A percentile compares a stretch with the other conserved stretches of the same genome.
Conservation (phyloP, 2,329 filamentous ascomycete genomes). For the Neopestalotiopsis rosae region DNA sequence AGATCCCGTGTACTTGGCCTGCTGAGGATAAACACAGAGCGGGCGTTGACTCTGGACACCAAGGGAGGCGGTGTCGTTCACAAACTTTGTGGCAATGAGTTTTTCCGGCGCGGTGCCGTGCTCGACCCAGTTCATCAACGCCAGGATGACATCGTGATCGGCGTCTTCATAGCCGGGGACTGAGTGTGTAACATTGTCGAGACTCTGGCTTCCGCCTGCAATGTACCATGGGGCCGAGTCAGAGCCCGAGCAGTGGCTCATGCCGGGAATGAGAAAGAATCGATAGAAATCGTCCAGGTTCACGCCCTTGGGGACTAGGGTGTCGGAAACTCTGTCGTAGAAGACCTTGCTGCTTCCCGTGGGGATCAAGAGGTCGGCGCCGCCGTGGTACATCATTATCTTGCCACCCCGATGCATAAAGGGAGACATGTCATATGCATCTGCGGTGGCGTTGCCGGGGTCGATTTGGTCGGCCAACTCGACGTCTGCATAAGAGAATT, state of each 20-base stretch:
- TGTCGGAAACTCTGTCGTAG: constrained; percentile 33
- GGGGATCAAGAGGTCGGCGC: constrained; percentile 38
- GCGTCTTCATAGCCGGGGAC: constrained; percentile 42
- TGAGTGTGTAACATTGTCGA: constrained; percentile 33
- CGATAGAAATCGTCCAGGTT: constrained; percentile 52
- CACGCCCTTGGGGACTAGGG: constrained; percentile 30
- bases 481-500: constrained; percentile 33
- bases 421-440: constrained; percentile 37
- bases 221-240: constrained; percentile 40
- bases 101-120: constrained; percentile 31
- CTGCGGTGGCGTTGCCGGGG: constrained; percentile 28
- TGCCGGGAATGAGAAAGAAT: constrained; percentile 55
- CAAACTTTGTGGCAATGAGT: constrained; percentile 36
- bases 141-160: constrained; percentile 41
- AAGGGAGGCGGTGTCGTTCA: constrained; percentile 27
- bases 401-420: constrained; percentile 40
- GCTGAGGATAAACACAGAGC: constrained; percentile 34
- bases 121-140: constrained; percentile 45
- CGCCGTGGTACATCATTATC: constrained; percentile 43
- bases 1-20: constrained; percentile 30
- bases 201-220: constrained; percentile 33
- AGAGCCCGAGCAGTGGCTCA: constrained; percentile 49
- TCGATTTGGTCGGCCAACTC: constrained; percentile 32
- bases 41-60: constrained; percentile 34
- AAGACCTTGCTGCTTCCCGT: constrained; percentile 37